Evolutionary conservation across 208 protist genomes (phyloP).

Genomic region (Crithidia mellificae): DNA sequence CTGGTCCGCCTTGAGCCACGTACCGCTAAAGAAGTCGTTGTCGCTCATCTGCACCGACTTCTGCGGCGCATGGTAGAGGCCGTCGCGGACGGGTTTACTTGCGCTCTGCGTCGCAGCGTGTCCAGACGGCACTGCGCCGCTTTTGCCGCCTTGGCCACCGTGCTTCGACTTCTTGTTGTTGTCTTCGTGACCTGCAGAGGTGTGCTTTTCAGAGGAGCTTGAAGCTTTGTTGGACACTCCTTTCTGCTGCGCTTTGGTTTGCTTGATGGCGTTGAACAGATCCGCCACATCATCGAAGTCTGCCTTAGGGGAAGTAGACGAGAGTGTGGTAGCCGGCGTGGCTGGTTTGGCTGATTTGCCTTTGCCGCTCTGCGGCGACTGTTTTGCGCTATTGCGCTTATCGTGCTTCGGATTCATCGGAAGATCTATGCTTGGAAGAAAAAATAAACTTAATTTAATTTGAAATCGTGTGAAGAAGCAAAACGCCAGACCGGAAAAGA

Average conservation of each 20-base stretch:
- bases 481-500: too few species aligned
- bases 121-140: neutral
- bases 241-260: constrained; percentile 18
- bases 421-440: neutral
- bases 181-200: neutral
- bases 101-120: neutral
- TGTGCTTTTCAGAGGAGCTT: neutral
- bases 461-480: too few species aligned
- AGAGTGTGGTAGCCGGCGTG: neutral
- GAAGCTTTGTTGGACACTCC: neutral
- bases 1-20: constrained; percentile 33
- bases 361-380: neutral
- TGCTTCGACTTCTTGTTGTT: neutral
- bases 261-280: constrained; percentile 28
- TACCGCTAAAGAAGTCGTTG: constrained; percentile 72
- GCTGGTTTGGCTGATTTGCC: neutral
- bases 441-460: too few species aligned
- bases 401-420: constrained; percentile 26
- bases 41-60: constrained; percentile 81
- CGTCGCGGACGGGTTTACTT: constrained; percentile 43
- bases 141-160: neutral
- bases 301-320: constrained; percentile 5
- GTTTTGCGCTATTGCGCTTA: constrained; percentile 7
- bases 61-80: constrained; percentile 75
- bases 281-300: constrained; percentile 29